phyloP scores from a whole-genome alignment of 306 rosid species.

The Fragaria vesca region DNA sequence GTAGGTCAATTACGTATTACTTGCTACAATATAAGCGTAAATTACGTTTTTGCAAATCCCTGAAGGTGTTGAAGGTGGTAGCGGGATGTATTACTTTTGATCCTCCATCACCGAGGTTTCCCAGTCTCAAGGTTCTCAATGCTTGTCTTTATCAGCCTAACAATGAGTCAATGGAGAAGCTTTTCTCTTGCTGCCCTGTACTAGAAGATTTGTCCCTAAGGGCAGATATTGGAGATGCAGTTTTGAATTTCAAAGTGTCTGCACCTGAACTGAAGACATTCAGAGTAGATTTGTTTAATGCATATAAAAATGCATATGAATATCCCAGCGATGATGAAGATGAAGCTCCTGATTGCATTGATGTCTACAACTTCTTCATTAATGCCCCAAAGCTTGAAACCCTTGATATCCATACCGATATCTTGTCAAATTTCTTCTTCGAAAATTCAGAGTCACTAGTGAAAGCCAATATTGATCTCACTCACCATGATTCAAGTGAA shows the following conservation, averaged over 20 bases:
- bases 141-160: background rate
- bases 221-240: background rate
- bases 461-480: background rate
- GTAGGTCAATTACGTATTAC: no score
- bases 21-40: no score
- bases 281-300: background rate
- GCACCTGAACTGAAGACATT: background rate
- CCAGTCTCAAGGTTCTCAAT: no score
- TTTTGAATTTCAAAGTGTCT: background rate
- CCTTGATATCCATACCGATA: background rate
- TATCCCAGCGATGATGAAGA: background rate
- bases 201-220: background rate
- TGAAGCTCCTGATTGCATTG: background rate
- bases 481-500: background rate
- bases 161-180: background rate
- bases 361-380: slow-evolving; percentile 2
- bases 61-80: background rate
- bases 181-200: background rate
- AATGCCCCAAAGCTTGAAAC: slow-evolving; percentile 5
- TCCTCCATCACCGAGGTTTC: background rate
- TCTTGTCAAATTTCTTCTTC: background rate
- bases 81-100: background rate
- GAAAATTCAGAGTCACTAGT: background rate
- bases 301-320: background rate
- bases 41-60: background rate